Evolutionary conservation across 106 monocot genomes (phyloP).

Genomic region (Ottelia alismoides): DNA sequence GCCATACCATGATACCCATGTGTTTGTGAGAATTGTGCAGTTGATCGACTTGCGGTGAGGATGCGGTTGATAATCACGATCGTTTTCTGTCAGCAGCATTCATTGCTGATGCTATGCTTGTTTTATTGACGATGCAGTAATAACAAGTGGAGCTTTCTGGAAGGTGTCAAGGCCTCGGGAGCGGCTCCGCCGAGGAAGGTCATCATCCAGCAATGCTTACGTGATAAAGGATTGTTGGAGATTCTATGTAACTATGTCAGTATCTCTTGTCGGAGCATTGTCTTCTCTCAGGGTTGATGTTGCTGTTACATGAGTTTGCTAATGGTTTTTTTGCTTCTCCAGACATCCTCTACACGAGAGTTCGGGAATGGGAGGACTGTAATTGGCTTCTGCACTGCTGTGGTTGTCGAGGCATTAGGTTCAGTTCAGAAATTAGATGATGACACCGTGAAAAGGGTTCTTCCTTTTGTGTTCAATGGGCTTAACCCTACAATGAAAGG

Average conservation of each 20-base stretch:
- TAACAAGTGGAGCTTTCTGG: slow-evolving; percentile 75
- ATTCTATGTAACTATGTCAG: slow-evolving; percentile 67
- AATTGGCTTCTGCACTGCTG: slow-evolving; percentile 66
- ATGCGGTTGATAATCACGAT: no score
- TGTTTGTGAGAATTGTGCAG: slow-evolving; percentile 65
- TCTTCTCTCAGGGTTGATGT: neutral
- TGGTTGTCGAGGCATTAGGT: slow-evolving; percentile 60
- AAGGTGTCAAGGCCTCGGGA: slow-evolving; percentile 62
- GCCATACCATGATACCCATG: no score
- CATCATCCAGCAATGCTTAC: slow-evolving; percentile 74
- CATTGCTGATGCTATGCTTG: neutral
- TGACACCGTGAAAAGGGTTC: slow-evolving; percentile 44
- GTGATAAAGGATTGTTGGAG: slow-evolving; percentile 74
- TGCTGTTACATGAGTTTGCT: neutral
- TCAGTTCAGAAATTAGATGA: slow-evolving; percentile 41
- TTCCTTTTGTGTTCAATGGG: slow-evolving; percentile 48
- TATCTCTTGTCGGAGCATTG: neutral
- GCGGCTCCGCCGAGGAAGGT: slow-evolving; percentile 62
- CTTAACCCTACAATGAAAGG: slow-evolving; percentile 58
- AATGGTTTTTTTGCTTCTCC: slow-evolving; percentile 11
- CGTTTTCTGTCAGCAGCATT: neutral
- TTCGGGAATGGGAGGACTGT: slow-evolving; percentile 49
- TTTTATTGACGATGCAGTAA: slow-evolving; percentile 20
- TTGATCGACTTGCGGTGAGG: slow-evolving; percentile 67
- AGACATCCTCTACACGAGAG: slow-evolving; percentile 50